Evolutionary conservation across 106 monocot genomes (phyloP), one percentile per base, ranked within the genome.

Genomic region (Acorus gramineus): DNA sequence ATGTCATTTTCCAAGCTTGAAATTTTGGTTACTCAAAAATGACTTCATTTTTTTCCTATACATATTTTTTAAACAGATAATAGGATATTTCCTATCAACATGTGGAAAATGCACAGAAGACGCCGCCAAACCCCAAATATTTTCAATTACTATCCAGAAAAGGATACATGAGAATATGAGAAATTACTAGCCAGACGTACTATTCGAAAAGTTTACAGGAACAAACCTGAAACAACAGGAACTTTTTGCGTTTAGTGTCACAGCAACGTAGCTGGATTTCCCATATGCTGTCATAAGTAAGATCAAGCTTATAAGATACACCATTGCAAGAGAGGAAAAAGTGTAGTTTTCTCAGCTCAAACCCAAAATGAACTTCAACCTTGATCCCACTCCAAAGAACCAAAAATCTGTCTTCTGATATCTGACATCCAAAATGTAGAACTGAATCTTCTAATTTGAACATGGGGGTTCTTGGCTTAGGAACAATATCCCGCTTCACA

Each of bases 241-340:
- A 86, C 52, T 81, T 60, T 7, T 59, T 66, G 13, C 7, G 2
- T 7, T 75, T 74, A 73, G 47, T 1, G 12, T 8, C 8, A 42
- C 74, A 81, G 44, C 67, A 56, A 14, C 55, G 74, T 56, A 78
- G 70, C 69, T 84, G 79, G 57, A 93, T 93, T 62, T 93, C 93
- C 93, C 93, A 86, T 52, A 93, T 86, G 80, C 89, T 84, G 45
- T 89, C 86, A 64, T 84, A 80, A 62, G 83, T 73, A 77, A 83
- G 77, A 53, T 93, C 84, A 63, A 93, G 81, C 64, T 93, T 89
- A 65, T 84, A 89, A 14, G 66, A 50, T 6, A 43, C 55, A 50
- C 10, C 42, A 47, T 47, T 49, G 8, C 45, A 57, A 47, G 80
- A 73, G 11, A 85, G 61, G 59, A 69, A 62, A 59, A 89, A 86